A percentile compares a stretch with the other conserved stretches of the same genome.
These are phyloP conservation scores for Xylariaceae sp. DNA, from an alignment of 2,329 filamentous ascomycete genomes.

Conservation along the genomic window DNA sequence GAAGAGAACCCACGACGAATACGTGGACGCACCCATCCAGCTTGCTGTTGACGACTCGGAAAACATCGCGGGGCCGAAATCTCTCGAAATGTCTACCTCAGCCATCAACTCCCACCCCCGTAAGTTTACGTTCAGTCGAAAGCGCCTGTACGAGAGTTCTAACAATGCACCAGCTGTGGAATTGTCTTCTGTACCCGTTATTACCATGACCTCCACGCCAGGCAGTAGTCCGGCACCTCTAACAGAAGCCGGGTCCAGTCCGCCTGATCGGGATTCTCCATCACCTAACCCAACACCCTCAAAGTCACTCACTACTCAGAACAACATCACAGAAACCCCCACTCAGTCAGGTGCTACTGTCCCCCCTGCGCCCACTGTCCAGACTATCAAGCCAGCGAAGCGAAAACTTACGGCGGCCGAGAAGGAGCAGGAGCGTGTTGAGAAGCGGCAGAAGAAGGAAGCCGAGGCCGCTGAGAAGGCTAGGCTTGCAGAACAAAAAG, in stretches of 20 bases:
- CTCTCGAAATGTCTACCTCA: slow-evolving; percentile 19
- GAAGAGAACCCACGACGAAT: slow-evolving; percentile 53
- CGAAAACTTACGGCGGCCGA: slow-evolving; percentile 42
- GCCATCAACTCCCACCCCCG: slow-evolving; percentile 19
- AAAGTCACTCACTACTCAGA: slow-evolving; percentile 24
- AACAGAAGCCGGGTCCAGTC: slow-evolving; percentile 48
- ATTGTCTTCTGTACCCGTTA: slow-evolving; percentile 21
- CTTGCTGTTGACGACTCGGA: slow-evolving; percentile 31
- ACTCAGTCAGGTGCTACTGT: not conserved
- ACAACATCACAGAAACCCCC: slow-evolving; percentile 24
- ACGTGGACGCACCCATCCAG: slow-evolving; percentile 32
- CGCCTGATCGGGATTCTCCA: slow-evolving; percentile 42
- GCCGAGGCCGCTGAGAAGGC: slow-evolving; percentile 33
- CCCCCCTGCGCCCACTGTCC: slow-evolving; percentile 1
- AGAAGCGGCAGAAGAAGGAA: slow-evolving; percentile 49
- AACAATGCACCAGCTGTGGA: slow-evolving; percentile 16
- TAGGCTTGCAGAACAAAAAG: slow-evolving; percentile 3
- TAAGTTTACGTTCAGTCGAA: slow-evolving; percentile 17
- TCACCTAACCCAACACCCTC: slow-evolving; percentile 39
- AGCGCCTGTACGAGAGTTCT: slow-evolving; percentile 10
- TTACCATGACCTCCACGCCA: slow-evolving; percentile 31
- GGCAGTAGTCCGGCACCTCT: slow-evolving; percentile 40
- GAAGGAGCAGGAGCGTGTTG: slow-evolving; percentile 45
- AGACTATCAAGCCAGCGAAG: slow-evolving; percentile 40
- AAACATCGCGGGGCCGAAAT: slow-evolving; percentile 23